Evolutionary conservation across 2,329 filamentous ascomycete species (phyloP).

Genomic region (Xylariaceae sp.): DNA sequence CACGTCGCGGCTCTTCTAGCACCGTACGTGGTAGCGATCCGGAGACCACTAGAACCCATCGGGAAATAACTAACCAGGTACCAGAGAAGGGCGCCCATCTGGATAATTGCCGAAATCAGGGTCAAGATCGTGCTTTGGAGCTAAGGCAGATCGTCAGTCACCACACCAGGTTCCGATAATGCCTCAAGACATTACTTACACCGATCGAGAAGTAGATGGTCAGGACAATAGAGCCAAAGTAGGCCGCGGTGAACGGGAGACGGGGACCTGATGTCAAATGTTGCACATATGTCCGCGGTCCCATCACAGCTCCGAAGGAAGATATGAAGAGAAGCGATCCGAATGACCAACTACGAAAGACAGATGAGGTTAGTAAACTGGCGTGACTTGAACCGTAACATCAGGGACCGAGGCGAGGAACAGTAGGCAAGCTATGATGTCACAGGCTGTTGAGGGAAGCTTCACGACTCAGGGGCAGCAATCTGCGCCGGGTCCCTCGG

Average conservation of each 20-base stretch:
- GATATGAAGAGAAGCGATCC: constrained; percentile 84
- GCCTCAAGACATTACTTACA: constrained; percentile 53
- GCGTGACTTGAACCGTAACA: neutral
- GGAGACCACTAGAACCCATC: constrained; percentile 85
- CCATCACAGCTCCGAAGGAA: constrained; percentile 94
- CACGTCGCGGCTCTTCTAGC: constrained; percentile 78
- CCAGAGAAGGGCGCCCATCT: constrained; percentile 80
- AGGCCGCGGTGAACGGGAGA: constrained; percentile 86
- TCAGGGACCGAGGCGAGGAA: neutral
- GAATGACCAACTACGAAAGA: constrained; percentile 73
- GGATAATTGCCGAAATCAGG: constrained; percentile 74
- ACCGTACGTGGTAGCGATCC: constrained; percentile 81
- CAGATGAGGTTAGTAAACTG: constrained; percentile 28
- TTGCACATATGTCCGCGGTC: constrained; percentile 72
- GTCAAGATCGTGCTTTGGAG: constrained; percentile 81
- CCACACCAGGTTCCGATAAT: neutral
- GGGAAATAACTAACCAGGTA: constrained; percentile 97
- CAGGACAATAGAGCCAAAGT: constrained; percentile 86
- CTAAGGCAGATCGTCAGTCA: constrained; percentile 42
- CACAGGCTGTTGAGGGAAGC: constrained; percentile 19
- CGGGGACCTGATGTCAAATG: constrained; percentile 81
- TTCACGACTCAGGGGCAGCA: constrained; percentile 25
- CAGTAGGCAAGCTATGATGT: constrained; percentile 13
- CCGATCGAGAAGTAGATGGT: constrained; percentile 90
- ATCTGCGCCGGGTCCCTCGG: constrained; percentile 24